Evolutionary conservation across 1,284 basidiomycete species (phyloP), one percentile per base, ranked within the genome.

Genomic region (Abortiporus biennis): DNA sequence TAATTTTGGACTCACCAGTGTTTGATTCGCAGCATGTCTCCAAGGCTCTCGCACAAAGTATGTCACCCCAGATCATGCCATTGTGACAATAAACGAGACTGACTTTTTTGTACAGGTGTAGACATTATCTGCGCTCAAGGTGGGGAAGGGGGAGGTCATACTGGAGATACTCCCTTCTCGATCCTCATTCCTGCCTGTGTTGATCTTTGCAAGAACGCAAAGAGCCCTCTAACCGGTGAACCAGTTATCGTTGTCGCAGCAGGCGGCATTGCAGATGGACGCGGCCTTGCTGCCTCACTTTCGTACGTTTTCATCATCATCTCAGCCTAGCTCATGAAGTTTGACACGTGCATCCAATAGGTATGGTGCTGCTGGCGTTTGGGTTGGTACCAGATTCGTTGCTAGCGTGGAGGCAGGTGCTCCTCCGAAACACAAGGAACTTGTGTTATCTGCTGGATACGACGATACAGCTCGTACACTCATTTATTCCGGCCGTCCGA

Each of bases 341-440:
- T 31, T 22, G 11, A 22, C 17, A 38, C n/a, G 36, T 27, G 3
- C 6, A 22, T 4, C 9, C 13, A n/a, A 17, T 15, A 43, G 47
- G 22, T 82, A 83, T 47, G 90, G 90, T 40, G 89, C 89, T 2
- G 68, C 81, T 2, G 90, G 80, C 38, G 85, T 92, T 8, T 92
- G 91, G 90, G 87, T 92, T 42, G 92, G 92, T 27, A 94, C 92
- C 2, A 79, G 92, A 21, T 96, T 95, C 58, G 90, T 95, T 36
- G 91, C 90, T 6, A 80, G 79, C 49, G 75, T 69, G 31, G 89
- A 93, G 62, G 87, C 91, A 1, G 83, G 80, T 20, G 90, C 90
- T 1, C 83, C 89, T 11, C 78, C 78, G 48, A 78, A 68, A 51
- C 91, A 93, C 67, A 92, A 93, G 62, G 76, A 92, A 41, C 62